Conservation (phyloP, 2,329 filamentous ascomycete species). For the Thielaviopsis musarum region DNA sequence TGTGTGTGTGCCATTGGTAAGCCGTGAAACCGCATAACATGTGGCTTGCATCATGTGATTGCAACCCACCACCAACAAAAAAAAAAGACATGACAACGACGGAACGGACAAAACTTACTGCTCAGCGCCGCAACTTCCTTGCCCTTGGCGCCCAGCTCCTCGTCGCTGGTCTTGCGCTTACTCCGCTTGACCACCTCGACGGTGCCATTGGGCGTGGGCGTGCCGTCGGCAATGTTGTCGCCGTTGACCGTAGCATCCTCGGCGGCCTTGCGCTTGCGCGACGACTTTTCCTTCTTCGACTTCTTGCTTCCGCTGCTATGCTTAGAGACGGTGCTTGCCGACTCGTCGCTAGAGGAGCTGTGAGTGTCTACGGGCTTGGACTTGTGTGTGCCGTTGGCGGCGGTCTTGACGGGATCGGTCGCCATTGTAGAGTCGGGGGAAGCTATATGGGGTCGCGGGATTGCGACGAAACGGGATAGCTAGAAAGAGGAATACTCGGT, state of each 20-base stretch:
- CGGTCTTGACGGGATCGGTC: constrained; percentile 1
- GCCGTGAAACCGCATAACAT: background rate
- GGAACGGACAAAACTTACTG: background rate
- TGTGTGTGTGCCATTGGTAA: background rate
- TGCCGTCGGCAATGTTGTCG: constrained; percentile 16
- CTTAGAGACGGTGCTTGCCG: constrained; percentile 7
- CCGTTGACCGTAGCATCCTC: constrained; percentile 27
- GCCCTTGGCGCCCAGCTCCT: background rate
- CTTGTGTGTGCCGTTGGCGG: constrained; percentile 5
- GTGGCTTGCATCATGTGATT: background rate
- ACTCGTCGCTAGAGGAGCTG: constrained; percentile 11
- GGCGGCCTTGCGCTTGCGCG: constrained; percentile 18
- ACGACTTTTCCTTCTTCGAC: constrained; percentile 10
- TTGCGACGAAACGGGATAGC: background rate
- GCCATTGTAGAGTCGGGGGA: constrained; percentile 4
- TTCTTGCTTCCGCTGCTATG: constrained; percentile 6
- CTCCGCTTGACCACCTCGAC: constrained; percentile 4
- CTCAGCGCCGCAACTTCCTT: constrained; percentile 3
- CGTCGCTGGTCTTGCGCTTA: constrained; percentile 3
- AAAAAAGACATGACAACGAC: background rate
- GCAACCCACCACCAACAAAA: background rate
- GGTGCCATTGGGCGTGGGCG: background rate
- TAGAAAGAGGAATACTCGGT: background rate
- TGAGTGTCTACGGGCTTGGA: background rate
- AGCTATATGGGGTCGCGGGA: background rate